A percentile compares a stretch with the other conserved stretches of the same genome.
Conservation (phyloP, 768 basidiomycete genomes). For the Leccinum sublutescens region DNA sequence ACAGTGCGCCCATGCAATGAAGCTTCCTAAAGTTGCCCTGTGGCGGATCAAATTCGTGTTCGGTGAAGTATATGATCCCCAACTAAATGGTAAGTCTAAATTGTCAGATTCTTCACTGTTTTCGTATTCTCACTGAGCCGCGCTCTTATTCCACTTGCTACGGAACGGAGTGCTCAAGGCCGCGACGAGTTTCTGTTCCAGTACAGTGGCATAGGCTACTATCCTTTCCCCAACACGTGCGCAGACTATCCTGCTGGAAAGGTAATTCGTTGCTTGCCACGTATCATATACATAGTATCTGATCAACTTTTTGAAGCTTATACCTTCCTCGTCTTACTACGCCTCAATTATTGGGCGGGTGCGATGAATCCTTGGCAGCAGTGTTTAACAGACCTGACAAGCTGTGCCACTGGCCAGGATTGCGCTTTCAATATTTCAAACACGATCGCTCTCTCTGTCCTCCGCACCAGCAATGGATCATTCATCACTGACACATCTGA, state of each 20-base stretch:
- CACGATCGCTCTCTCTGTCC: conserved; percentile 15
- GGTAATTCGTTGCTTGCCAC: neutral
- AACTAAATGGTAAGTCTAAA: no score
- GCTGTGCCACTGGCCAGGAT: neutral
- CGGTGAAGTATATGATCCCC: no score
- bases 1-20: no score
- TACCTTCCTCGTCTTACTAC: neutral
- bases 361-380: conserved; percentile 12
- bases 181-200: no score
- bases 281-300: neutral
- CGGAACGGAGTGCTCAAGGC: no score
- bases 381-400: conserved; percentile 9
- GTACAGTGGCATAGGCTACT: no score
- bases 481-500: neutral
- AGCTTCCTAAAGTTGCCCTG: no score
- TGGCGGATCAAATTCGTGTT: no score
- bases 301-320: conserved; percentile 4
- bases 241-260: neutral
- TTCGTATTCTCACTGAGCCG: no score
- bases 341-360: neutral
- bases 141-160: no score
- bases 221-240: neutral
- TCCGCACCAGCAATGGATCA: conserved; percentile 9
- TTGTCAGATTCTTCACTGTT: no score
- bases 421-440: conserved; percentile 7